Percentiles rank a stretch among this genome's conserved stretches.
Evolutionary conservation across 148 eudicot species (phyloP).

Genomic region (Amaranthus cruentus): DNA sequence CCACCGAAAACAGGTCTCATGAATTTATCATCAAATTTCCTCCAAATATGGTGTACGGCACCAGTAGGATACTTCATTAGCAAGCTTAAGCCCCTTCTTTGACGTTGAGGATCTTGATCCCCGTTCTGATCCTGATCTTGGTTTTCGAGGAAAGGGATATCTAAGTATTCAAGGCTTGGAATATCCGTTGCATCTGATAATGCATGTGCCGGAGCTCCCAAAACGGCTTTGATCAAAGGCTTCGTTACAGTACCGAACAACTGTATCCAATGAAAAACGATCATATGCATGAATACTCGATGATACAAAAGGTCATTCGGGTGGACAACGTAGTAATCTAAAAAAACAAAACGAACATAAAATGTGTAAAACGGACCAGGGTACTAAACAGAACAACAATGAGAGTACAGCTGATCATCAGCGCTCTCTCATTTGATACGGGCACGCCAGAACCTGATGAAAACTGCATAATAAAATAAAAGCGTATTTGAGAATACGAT

Average conservation of each 20-base stretch:
- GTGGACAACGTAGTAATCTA: not conserved
- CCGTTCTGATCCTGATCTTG: slow-evolving; percentile 25
- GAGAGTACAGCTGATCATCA: slow-evolving; percentile 74
- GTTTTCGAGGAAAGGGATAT: slow-evolving; percentile 39
- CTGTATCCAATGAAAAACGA: slow-evolving; percentile 23
- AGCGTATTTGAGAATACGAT: slow-evolving; percentile 8
- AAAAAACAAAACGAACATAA: not conserved
- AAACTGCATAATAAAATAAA: slow-evolving; percentile 44
- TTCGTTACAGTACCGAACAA: slow-evolving; percentile 63
- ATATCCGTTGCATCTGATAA: slow-evolving; percentile 43
- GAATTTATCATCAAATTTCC: slow-evolving; percentile 82
- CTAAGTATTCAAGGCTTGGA: slow-evolving; percentile 51
- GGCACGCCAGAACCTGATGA: slow-evolving; percentile 34
- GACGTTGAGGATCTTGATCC: slow-evolving; percentile 11
- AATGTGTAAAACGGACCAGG: slow-evolving; percentile 47
- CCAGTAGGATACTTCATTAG: slow-evolving; percentile 55
- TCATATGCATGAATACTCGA: not conserved
- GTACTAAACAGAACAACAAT: slow-evolving; percentile 83
- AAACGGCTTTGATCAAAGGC: slow-evolving; percentile 45
- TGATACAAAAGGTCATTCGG: not conserved
- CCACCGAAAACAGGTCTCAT: slow-evolving; percentile 99
- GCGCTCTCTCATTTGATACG: slow-evolving; percentile 31
- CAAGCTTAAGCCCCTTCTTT: slow-evolving; percentile 40
- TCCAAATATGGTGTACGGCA: slow-evolving; percentile 78
- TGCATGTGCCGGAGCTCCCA: slow-evolving; percentile 33